Evolutionary conservation across 139 green algal species (phyloP), one percentile per base, ranked within the genome.

Genomic region (Ettlia oleoabundans): DNA sequence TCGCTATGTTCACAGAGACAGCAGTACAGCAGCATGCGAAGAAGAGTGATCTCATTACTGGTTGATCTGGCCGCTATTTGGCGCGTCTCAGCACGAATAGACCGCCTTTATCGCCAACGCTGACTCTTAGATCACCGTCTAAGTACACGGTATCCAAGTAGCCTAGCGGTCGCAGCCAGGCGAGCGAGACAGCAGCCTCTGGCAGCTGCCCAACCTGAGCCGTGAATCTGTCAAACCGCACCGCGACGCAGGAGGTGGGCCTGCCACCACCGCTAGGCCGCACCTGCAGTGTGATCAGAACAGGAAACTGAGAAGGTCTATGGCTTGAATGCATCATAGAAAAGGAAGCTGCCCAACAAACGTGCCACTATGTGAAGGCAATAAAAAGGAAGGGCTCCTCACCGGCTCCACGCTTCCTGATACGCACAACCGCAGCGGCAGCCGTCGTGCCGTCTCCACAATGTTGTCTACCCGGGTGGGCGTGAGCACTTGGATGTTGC

Each of bases 171-270:
- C 53, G 24, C 52, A 80, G 73, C 73, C 73, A 80, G 22, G 33
- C 73, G 52, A 80, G 37, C 22, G 73, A 80, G 2, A 68, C 30
- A 21, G 26, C 73, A 18, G 37, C 26, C 30, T 51, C 53, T 3
- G 73, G 73, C 73, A 80, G 73, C 26, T 10, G 3, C 1, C 52
- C 73, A 1, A 53, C 33, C 24, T 35, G 22, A 0, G 26, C 73
- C 3, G 53, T 80, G 73, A 80, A 80, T 33, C 37, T 6, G 73
- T 80, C 73, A 35, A 80, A 80, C 19, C 73, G 53, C 37, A 80
- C 73, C 1, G 73, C 73, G 52, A 80, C 73, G 24, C 73, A 80
- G 9, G 73, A 28, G 24, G 73, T 9, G 7, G 53, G 15, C 19
- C 15, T 19, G 24, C 70, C 70, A 9, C 28, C 3, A 18, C 10